phyloP scores from a whole-genome alignment of 2,329 filamentous ascomycete genomes.

The Sporothrix curviconia region DNA sequence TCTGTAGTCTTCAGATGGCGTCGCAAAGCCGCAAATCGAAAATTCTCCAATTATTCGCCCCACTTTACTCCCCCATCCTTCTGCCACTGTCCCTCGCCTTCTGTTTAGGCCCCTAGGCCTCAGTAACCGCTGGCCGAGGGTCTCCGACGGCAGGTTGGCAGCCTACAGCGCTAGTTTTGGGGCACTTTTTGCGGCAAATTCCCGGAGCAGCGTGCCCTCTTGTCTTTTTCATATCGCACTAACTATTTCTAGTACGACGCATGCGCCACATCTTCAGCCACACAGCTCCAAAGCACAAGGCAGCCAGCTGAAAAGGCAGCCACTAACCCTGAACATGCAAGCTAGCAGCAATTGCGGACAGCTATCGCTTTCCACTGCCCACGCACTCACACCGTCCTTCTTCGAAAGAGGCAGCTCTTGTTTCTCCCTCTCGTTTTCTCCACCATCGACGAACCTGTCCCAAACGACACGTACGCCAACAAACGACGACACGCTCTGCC shows the following conservation, averaged over 20 bases:
- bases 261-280: conserved; percentile 4
- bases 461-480: conserved; percentile 1
- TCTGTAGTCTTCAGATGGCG: background rate
- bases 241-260: background rate
- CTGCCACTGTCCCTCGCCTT: background rate
- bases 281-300: background rate
- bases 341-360: conserved; percentile 1
- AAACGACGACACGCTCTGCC: background rate
- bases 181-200: background rate
- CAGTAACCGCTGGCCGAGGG: background rate
- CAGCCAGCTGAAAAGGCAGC: background rate
- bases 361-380: conserved; percentile 1
- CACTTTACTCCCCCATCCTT: background rate
- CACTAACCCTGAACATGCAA: background rate
- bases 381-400: background rate
- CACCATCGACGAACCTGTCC: background rate
- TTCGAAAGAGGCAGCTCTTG: background rate
- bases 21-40: background rate
- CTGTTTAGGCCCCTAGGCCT: too few relatives aligned
- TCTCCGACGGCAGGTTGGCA: conserved; percentile 1
- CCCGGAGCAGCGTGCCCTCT: background rate
- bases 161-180: background rate
- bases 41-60: conserved; percentile 9
- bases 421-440: background rate
- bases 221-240: too few relatives aligned